Evolutionary conservation across 179 eudicot genomes (phyloP).

Genomic region (Beta corolliflora): DNA sequence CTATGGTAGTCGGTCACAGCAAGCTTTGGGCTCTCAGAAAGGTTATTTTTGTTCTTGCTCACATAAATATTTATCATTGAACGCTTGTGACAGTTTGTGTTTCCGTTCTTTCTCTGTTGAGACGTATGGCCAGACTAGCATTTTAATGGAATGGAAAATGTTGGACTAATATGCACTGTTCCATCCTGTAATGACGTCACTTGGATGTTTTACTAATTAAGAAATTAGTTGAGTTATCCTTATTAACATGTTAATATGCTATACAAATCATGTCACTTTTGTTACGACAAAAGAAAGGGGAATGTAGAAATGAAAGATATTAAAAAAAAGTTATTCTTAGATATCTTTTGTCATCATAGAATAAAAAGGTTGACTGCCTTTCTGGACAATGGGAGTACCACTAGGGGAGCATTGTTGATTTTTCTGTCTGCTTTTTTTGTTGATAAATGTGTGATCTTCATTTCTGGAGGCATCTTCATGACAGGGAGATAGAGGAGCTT

Average conservation of each 20-base stretch:
- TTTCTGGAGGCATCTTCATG: neutral
- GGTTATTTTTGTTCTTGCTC: conserved; percentile 16
- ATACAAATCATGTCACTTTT: neutral
- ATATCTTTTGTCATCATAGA: neutral
- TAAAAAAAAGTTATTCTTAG: neutral
- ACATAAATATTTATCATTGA: conserved; percentile 4
- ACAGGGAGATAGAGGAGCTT: neutral
- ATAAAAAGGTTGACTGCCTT: neutral
- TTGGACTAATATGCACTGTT: neutral
- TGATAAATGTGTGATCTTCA: neutral
- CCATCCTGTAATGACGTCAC: neutral
- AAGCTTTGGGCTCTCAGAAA: conserved; percentile 34
- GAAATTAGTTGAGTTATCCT: neutral
- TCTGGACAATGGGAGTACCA: neutral
- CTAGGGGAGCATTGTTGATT: neutral
- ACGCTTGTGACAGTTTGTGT: neutral
- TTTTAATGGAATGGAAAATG: neutral
- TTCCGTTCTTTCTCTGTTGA: neutral
- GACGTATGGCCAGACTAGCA: neutral
- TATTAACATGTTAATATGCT: neutral
- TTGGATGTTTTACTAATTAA: neutral
- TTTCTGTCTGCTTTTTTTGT: neutral
- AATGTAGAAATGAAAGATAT: neutral
- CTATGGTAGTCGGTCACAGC: conserved; percentile 36
- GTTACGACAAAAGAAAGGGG: neutral